Evolutionary conservation across 116 monocot genomes (phyloP).

Genomic region (Posidonia oceanica): DNA sequence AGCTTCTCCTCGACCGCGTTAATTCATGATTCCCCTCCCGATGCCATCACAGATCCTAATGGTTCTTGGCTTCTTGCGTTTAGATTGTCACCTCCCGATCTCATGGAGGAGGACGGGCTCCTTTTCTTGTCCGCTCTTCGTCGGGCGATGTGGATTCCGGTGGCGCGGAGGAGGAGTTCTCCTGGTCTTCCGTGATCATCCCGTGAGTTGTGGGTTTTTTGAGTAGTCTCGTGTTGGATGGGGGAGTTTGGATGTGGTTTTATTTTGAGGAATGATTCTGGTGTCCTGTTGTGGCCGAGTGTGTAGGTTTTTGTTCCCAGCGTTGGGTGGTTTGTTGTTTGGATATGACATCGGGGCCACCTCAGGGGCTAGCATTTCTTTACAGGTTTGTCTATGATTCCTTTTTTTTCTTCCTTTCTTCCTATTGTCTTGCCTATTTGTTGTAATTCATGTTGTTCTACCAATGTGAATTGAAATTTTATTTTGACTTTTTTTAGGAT

Average conservation of each 20-base stretch:
- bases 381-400: slow-evolving; percentile 33
- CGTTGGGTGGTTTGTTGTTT: slow-evolving; percentile 84
- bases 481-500: no score
- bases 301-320: slow-evolving; percentile 80
- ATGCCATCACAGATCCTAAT: not conserved
- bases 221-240: not conserved
- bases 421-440: not conserved
- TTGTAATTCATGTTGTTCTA: no score
- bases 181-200: slow-evolving; percentile 53
- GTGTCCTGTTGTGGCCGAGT: not conserved
- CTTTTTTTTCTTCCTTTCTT: not conserved
- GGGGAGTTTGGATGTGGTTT: not conserved
- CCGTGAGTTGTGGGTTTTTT: slow-evolving; percentile 31
- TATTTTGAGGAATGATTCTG: not conserved
- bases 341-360: slow-evolving; percentile 99
- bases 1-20: not conserved
- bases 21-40: not conserved
- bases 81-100: not conserved
- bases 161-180: slow-evolving; percentile 23
- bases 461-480: no score
- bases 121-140: not conserved
- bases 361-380: slow-evolving; percentile 71
- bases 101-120: not conserved
- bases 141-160: not conserved
- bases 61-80: not conserved